Conservation (phyloP, 352 stramenopile genomes). For the Globisporangium parvum region DNA sequence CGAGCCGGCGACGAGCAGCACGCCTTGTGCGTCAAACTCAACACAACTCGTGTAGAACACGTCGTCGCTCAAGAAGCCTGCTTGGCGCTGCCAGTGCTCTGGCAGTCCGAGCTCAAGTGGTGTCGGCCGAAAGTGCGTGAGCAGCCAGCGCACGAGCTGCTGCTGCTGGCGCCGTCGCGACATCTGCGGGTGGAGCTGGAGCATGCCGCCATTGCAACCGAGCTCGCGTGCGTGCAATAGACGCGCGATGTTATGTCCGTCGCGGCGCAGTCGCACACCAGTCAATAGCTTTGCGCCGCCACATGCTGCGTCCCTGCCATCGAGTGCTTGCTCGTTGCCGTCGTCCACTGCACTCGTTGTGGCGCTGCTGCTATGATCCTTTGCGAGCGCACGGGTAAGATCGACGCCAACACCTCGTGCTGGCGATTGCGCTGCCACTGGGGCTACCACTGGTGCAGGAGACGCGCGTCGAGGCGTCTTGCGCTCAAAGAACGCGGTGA, state of each 20-base stretch:
- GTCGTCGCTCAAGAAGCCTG: slow-evolving; percentile 15
- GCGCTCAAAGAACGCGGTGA: slow-evolving; percentile 68
- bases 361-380: neutral
- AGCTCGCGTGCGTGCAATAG: slow-evolving; percentile 42
- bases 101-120: slow-evolving; percentile 38
- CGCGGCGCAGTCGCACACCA: slow-evolving; percentile 8
- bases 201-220: slow-evolving; percentile 13
- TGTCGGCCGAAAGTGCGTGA: slow-evolving; percentile 39
- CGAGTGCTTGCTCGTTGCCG: neutral
- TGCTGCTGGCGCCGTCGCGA: slow-evolving; percentile 30
- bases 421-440: too few relatives aligned
- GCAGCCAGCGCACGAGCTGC: slow-evolving; percentile 46
- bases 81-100: slow-evolving; percentile 37
- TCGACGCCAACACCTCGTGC: neutral
- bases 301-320: neutral
- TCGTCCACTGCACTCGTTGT: neutral
- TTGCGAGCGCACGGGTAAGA: neutral
- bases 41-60: slow-evolving; percentile 59
- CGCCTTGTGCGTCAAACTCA: slow-evolving; percentile 62
- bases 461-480: slow-evolving; percentile 25
- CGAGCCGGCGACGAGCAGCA: slow-evolving; percentile 52
- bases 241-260: slow-evolving; percentile 22
- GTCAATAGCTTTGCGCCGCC: neutral
- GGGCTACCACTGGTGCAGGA: neutral
- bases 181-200: slow-evolving; percentile 15